phyloP scores from a whole-genome alignment of 2,329 filamentous ascomycete genomes.

The Colletotrichum aenigma region DNA sequence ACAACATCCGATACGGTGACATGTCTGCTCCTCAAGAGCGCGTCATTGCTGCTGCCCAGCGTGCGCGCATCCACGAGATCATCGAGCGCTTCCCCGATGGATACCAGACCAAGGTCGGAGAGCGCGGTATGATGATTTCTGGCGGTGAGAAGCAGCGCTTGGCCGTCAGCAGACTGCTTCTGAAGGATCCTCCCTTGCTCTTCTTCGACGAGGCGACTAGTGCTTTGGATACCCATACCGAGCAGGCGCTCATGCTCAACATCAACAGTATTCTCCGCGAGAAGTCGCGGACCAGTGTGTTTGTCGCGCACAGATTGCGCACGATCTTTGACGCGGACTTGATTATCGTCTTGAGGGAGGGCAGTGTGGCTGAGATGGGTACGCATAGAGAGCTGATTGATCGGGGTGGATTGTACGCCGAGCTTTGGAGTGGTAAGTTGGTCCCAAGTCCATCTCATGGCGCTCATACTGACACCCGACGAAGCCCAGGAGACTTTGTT shows the following conservation, averaged over 20 bases:
- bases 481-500: slow-evolving; percentile 68
- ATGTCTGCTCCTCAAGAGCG: slow-evolving; percentile 76
- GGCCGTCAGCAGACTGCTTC: slow-evolving; percentile 79
- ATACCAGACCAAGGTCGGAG: slow-evolving; percentile 89
- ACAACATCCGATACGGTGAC: slow-evolving; percentile 93
- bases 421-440: slow-evolving; percentile 84
- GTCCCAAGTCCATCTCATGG: not conserved
- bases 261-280: slow-evolving; percentile 93
- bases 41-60: slow-evolving; percentile 77
- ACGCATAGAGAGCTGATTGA: slow-evolving; percentile 87
- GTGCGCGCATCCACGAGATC: slow-evolving; percentile 85
- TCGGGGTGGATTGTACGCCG: slow-evolving; percentile 78
- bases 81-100: slow-evolving; percentile 83
- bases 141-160: slow-evolving; percentile 93
- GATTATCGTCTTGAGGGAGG: slow-evolving; percentile 88
- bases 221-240: slow-evolving; percentile 90
- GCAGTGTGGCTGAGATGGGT: slow-evolving; percentile 85
- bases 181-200: slow-evolving; percentile 87
- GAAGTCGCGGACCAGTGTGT: slow-evolving; percentile 88
- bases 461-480: slow-evolving; percentile 20
- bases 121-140: slow-evolving; percentile 95
- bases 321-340: slow-evolving; percentile 94
- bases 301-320: slow-evolving; percentile 88
- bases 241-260: slow-evolving; percentile 87
- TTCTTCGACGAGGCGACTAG: slow-evolving; percentile 97